Conservation (phyloP, 2,329 filamentous ascomycete species). For the Trichoderma sp. region DNA sequence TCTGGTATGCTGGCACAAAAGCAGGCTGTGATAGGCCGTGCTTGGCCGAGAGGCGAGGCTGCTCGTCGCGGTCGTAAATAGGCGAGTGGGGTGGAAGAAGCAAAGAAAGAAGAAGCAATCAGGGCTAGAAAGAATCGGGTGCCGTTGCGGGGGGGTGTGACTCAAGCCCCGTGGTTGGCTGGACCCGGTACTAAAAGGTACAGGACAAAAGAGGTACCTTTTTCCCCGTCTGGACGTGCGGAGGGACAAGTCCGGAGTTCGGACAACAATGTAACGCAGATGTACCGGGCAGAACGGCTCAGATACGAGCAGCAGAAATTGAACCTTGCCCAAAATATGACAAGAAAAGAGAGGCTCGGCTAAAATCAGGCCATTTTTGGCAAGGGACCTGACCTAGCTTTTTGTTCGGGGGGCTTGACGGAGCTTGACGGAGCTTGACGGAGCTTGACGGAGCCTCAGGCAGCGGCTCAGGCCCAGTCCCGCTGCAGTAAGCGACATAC, state of each 20-base stretch:
- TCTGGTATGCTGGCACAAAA: not conserved
- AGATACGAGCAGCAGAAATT: not conserved
- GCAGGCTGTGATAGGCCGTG: not conserved
- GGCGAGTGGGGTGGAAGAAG: constrained; percentile 12
- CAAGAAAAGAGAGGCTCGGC: not conserved
- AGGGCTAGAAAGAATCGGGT: not conserved
- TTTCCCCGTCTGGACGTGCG: not conserved
- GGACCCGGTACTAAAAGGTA: not conserved
- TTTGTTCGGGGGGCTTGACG: not conserved
- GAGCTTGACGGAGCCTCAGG: not conserved
- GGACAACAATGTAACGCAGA: not conserved
- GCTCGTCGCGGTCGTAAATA: constrained; percentile 3
- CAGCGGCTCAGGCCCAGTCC: constrained; percentile 1
- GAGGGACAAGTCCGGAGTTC: not conserved
- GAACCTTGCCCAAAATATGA: not conserved
- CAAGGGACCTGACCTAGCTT: not conserved
- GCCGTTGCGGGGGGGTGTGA: not conserved
- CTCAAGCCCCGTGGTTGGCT: constrained; percentile 1
- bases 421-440: not conserved
- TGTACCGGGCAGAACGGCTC: not conserved
- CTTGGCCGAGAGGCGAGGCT: not conserved
- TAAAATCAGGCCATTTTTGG: constrained; percentile 1
- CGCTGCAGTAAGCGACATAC: constrained; percentile 18
- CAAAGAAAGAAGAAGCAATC: constrained; percentile 1
- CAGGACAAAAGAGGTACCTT: not conserved